Percentiles rank a stretch among this genome's conserved stretches.
These are phyloP conservation scores for Neonectria ditissima DNA, from an alignment of 2,329 filamentous ascomycete genomes.

Conservation along the genomic window DNA sequence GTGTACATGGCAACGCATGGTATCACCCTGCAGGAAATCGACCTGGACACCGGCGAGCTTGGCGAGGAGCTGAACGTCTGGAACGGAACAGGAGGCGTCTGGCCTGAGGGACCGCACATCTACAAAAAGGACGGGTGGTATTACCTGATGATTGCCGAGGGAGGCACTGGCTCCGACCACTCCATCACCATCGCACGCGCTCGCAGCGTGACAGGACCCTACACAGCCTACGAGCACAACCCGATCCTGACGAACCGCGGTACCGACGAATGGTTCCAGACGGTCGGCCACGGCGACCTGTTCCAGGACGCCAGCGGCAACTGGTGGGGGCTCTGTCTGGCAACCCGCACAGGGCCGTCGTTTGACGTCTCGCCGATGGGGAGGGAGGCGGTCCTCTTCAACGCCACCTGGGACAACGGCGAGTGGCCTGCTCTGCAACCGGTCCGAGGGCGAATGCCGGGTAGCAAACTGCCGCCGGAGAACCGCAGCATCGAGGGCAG, in stretches of 20 bases:
- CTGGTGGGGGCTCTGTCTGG: slow-evolving; percentile 61
- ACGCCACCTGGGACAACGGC: slow-evolving; percentile 61
- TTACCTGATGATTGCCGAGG: slow-evolving; percentile 60
- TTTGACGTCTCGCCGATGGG: slow-evolving; percentile 56
- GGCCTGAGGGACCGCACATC: slow-evolving; percentile 66
- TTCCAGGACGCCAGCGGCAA: slow-evolving; percentile 51
- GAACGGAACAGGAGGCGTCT: slow-evolving; percentile 59
- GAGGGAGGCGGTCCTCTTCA: slow-evolving; percentile 58
- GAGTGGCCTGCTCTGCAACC: slow-evolving; percentile 60
- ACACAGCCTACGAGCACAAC: slow-evolving; percentile 51
- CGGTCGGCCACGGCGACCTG: slow-evolving; percentile 48
- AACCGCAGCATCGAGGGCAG: slow-evolving; percentile 13
- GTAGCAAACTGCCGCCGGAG: slow-evolving; percentile 29
- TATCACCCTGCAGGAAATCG: slow-evolving; percentile 40
- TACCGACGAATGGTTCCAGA: slow-evolving; percentile 47
- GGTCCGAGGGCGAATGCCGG: slow-evolving; percentile 48
- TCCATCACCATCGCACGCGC: slow-evolving; percentile 52
- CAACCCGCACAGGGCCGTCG: slow-evolving; percentile 33
- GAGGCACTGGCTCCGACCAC: slow-evolving; percentile 55
- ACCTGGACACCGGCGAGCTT: slow-evolving; percentile 23
- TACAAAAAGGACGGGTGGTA: slow-evolving; percentile 55
- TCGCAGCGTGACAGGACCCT: slow-evolving; percentile 51
- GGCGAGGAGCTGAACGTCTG: slow-evolving; percentile 55
- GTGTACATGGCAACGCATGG: slow-evolving; percentile 59
- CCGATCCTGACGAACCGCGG: slow-evolving; percentile 52